These are phyloP conservation scores for Talaromyces islandicus DNA, from an alignment of 2,329 filamentous ascomycete genomes.

Conservation along the genomic window DNA sequence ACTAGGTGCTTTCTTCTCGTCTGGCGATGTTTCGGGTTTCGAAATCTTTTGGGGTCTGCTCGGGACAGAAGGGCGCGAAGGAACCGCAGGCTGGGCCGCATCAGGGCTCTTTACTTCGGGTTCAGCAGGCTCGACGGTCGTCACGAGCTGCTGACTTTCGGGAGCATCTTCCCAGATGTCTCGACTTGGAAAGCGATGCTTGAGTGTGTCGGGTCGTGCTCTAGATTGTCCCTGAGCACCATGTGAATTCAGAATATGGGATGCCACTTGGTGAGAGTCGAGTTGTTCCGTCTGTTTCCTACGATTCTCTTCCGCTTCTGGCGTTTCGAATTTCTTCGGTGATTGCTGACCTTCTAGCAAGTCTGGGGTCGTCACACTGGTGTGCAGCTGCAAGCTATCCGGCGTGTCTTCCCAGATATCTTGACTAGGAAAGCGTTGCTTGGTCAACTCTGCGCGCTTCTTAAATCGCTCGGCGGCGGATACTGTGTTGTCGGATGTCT, in stretches of 20 bases:
- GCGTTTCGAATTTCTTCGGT: conserved; percentile 35
- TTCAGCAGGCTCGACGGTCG: conserved; percentile 53
- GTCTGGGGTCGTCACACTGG: conserved; percentile 80
- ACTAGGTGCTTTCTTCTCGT: conserved; percentile 45
- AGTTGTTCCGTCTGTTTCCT: conserved; percentile 35
- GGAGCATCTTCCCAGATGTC: conserved; percentile 95
- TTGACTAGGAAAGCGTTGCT: conserved; percentile 80
- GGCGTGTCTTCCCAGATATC: conserved; percentile 98
- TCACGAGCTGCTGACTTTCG: conserved; percentile 72
- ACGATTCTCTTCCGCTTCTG: conserved; percentile 44
- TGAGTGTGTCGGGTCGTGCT: conserved; percentile 46
- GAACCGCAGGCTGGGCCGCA: conserved; percentile 27
- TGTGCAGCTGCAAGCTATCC: conserved; percentile 67
- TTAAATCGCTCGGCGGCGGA: conserved; percentile 53
- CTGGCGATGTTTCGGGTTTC: conserved; percentile 36
- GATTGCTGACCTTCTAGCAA: conserved; percentile 40
- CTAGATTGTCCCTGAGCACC: conserved; percentile 17
- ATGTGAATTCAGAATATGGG: conserved; percentile 28
- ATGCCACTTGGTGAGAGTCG: conserved; percentile 29
- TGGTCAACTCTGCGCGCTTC: conserved; percentile 46
- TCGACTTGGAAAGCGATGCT: conserved; percentile 77
- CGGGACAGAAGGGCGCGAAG: conserved; percentile 19
- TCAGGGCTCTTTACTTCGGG: conserved; percentile 40
- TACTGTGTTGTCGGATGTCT: conserved; percentile 52
- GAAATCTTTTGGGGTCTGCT: conserved; percentile 25